A percentile compares a stretch with the other conserved stretches of the same genome.
These are phyloP conservation scores for Spathaspora hagerdaliae DNA, from an alignment of 805 yeast genomes.

Conservation along the genomic window DNA sequence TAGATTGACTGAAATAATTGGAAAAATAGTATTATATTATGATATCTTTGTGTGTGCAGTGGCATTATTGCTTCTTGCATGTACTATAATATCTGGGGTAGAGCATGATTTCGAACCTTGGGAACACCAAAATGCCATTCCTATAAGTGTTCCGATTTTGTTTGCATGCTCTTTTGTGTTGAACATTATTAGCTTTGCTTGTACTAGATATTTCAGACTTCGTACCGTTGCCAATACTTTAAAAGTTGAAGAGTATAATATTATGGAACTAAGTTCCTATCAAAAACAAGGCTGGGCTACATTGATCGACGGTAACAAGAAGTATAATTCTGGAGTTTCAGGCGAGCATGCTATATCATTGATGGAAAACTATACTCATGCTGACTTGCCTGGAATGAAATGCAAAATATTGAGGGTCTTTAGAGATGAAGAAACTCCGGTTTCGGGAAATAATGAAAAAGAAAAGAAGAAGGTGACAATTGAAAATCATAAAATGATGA, in stretches of 20 bases:
- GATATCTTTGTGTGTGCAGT: constrained; percentile 1
- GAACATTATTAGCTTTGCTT: constrained; percentile 4
- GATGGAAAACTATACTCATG: constrained; percentile 13
- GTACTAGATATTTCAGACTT: constrained; percentile 8
- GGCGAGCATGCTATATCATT: constrained; percentile 15
- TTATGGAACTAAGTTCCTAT: constrained; percentile 8
- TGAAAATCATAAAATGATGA: background rate
- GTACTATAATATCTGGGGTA: constrained; percentile 6
- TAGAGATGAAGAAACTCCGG: constrained; percentile 1
- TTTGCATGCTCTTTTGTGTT: constrained; percentile 7
- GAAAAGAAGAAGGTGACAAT: background rate
- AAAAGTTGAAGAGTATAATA: constrained; percentile 12
- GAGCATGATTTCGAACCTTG: constrained; percentile 3
- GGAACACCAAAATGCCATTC: constrained; percentile 2
- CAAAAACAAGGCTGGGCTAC: constrained; percentile 17
- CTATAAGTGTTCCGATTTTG: constrained; percentile 7
- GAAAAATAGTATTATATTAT: constrained; percentile 6
- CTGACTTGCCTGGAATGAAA: constrained; percentile 9
- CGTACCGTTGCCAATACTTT: constrained; percentile 8
- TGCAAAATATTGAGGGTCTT: constrained; percentile 14
- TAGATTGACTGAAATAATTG: constrained; percentile 10
- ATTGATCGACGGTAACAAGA: constrained; percentile 13
- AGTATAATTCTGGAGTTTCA: constrained; percentile 14
- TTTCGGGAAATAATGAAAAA: background rate
- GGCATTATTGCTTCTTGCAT: constrained; percentile 2